Base-by-base conservation (phyloP, 768 basidiomycete genomes). In the Gloeophyllum trabeum region DNA sequence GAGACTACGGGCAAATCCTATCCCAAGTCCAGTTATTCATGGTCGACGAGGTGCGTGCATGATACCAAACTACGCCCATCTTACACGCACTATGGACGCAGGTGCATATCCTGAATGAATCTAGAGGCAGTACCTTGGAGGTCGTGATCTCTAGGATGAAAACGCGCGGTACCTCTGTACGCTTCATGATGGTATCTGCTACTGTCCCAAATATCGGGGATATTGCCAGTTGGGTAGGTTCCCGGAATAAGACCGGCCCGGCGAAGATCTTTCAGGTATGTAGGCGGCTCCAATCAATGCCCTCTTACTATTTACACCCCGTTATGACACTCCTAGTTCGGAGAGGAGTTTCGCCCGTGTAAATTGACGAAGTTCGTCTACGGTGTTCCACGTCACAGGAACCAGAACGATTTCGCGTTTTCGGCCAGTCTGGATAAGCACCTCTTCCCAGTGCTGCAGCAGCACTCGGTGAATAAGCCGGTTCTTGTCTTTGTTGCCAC, bases 131-230 rank as follows among this genome's bases (percentile, higher is more conserved):
- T 42, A 90, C 86, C 1, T 69, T 99, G 2, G 96, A 99, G 63
- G 94, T 94, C 14, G 76, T 98, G n/a, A 70, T 93, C 35, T 86
- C 88, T 3, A 78, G 96, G 20, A 94, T 98, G 89, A 93, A 86
- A 60, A 62, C 75, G 3, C 72, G 79, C 6, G 82, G 79, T 6
- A 67, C 70, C 3, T 57, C 61, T 2, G 77, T 89, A 20, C 79
- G 96, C 5, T 93, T 98, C 56, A 61, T 96, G 23, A 73, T 96
- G 14, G 76, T 97, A 28, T 94, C 91, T 0, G 94, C 94, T 4
- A 97, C 94, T 0, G 84, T 90, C 10, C 94, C 94, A 0, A 98
- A 99, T 51, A 83, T 92, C 40, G 66, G 76, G 21, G 94, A 99
- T 48, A 77, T 99, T 23, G 90, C 91, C 2, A 59, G 63, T 42